These are phyloP conservation scores for Candida nitratophila DNA, from an alignment of 805 yeast genomes.

Conservation along the genomic window DNA sequence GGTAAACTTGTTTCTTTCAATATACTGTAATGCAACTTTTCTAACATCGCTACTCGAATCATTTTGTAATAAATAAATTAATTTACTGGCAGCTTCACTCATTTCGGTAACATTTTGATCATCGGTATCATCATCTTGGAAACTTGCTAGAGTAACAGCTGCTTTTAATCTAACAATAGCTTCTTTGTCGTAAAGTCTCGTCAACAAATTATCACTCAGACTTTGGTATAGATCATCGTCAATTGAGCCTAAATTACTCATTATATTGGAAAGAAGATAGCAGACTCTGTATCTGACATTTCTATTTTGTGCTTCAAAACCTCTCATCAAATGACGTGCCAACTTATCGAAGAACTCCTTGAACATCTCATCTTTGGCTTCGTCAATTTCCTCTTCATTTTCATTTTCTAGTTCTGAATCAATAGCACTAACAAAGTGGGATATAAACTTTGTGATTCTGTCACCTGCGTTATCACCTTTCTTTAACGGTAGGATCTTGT, in stretches of 20 bases:
- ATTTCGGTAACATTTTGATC: slow-evolving; percentile 23
- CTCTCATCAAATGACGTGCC: slow-evolving; percentile 64
- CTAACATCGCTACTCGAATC: slow-evolving; percentile 89
- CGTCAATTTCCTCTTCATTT: slow-evolving; percentile 23
- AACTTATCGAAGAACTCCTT: slow-evolving; percentile 48
- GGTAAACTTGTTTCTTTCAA: slow-evolving; percentile 48
- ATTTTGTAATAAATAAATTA: slow-evolving; percentile 51
- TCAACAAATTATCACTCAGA: slow-evolving; percentile 51
- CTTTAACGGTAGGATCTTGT: slow-evolving; percentile 60
- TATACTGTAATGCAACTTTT: slow-evolving; percentile 70
- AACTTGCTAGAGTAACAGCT: slow-evolving; percentile 66
- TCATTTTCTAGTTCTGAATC: slow-evolving; percentile 28
- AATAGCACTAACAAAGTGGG: slow-evolving; percentile 49
- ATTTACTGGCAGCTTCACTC: slow-evolving; percentile 39
- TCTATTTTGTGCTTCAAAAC: slow-evolving; percentile 69
- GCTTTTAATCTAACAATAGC: slow-evolving; percentile 79
- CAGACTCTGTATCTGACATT: slow-evolving; percentile 75
- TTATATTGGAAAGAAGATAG: slow-evolving; percentile 64
- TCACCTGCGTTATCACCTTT: slow-evolving; percentile 70
- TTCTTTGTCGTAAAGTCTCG: slow-evolving; percentile 70
- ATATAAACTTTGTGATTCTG: slow-evolving; percentile 61
- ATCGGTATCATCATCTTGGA: slow-evolving; percentile 53
- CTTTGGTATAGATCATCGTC: slow-evolving; percentile 65
- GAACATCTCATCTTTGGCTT: slow-evolving; percentile 23
- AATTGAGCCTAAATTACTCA: slow-evolving; percentile 67